These are phyloP conservation scores for Cornus controversa DNA, from an alignment of 148 eudicot species.

Conservation along the genomic window DNA sequence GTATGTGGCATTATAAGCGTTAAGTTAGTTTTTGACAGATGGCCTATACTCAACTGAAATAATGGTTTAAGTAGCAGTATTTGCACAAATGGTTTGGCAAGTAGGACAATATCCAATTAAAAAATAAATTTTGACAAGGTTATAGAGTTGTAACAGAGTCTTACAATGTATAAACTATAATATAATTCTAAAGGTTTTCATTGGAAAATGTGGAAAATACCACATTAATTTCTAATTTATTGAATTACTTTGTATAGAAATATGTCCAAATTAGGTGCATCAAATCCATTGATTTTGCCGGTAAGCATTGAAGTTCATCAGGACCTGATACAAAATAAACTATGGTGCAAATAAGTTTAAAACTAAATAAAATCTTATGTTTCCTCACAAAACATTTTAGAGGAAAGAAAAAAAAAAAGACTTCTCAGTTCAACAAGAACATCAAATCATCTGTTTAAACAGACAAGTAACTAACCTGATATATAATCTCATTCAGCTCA, in stretches of 20 bases:
- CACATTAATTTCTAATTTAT: neutral
- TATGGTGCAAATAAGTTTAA: neutral
- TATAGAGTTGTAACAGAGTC: too few relatives aligned
- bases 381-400: neutral
- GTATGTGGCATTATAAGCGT: too few relatives aligned
- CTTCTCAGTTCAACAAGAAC: neutral
- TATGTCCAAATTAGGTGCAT: neutral
- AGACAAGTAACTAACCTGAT: constrained; percentile 61
- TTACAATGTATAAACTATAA: too few relatives aligned
- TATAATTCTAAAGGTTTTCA: too few relatives aligned
- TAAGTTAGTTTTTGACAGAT: too few relatives aligned
- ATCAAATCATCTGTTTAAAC: neutral
- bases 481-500: constrained; percentile 85
- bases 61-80: too few relatives aligned
- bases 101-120: too few relatives aligned
- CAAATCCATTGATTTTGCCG: neutral
- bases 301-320: neutral
- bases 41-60: too few relatives aligned
- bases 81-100: too few relatives aligned
- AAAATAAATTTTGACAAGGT: too few relatives aligned
- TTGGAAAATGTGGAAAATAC: too few relatives aligned
- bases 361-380: neutral
- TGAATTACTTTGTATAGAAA: neutral
- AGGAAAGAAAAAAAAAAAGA: neutral
- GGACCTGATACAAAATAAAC: neutral